These are phyloP conservation scores for Talaromyces islandicus DNA, from an alignment of 2,329 filamentous ascomycete genomes.

Conservation along the genomic window DNA sequence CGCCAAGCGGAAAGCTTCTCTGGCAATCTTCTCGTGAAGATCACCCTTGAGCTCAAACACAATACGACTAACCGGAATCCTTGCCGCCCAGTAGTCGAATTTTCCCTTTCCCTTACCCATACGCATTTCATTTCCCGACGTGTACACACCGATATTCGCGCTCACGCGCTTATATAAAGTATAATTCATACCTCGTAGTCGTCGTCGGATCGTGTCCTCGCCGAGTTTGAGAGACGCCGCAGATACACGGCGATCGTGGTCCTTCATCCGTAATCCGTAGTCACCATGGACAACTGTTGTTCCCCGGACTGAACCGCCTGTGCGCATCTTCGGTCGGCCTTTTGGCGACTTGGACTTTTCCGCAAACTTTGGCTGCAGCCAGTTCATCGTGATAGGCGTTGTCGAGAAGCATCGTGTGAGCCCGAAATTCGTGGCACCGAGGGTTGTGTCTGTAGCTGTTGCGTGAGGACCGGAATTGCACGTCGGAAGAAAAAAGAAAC, in stretches of 20 bases:
- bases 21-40: slow-evolving; percentile 88
- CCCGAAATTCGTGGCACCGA: slow-evolving; percentile 23
- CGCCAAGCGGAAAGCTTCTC: slow-evolving; percentile 88
- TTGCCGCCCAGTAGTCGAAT: slow-evolving; percentile 92
- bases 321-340: slow-evolving; percentile 79
- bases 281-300: slow-evolving; percentile 96
- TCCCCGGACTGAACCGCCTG: slow-evolving; percentile 83
- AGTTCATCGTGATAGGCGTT: slow-evolving; percentile 57
- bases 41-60: slow-evolving; percentile 89
- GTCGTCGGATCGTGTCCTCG: slow-evolving; percentile 85
- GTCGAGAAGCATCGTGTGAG: slow-evolving; percentile 65
- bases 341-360: slow-evolving; percentile 85
- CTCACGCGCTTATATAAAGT: slow-evolving; percentile 84
- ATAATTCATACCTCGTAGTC: slow-evolving; percentile 86
- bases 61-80: slow-evolving; percentile 84
- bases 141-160: slow-evolving; percentile 92
- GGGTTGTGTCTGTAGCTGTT: slow-evolving; percentile 18
- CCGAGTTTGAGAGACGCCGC: slow-evolving; percentile 82
- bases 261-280: slow-evolving; percentile 86
- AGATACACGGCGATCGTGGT: slow-evolving; percentile 87
- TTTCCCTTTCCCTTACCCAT: slow-evolving; percentile 99
- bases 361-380: slow-evolving; percentile 75
- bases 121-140: slow-evolving; percentile 91
- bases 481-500: not conserved
- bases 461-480: slow-evolving; percentile 1